phyloP scores from a whole-genome alignment of 2,329 filamentous ascomycete genomes.

The Ascochyta rabiei region DNA sequence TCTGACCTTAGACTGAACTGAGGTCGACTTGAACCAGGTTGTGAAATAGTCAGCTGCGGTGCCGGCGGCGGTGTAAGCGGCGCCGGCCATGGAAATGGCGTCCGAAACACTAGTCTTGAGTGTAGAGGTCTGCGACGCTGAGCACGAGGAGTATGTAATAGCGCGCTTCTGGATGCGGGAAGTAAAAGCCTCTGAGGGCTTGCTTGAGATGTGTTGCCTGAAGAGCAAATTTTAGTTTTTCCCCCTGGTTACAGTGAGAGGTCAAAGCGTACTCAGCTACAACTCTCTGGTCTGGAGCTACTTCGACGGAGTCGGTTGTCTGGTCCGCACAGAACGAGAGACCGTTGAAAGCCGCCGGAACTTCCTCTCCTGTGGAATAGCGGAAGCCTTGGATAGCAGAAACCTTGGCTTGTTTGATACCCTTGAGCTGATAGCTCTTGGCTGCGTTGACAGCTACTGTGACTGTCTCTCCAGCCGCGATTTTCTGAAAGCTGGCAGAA shows the following conservation, averaged over 20 bases:
- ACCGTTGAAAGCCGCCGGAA: conserved; percentile 7
- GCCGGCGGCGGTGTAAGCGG: conserved; percentile 18
- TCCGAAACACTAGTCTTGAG: conserved; percentile 18
- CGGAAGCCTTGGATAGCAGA: conserved; percentile 19
- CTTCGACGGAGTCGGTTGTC: conserved; percentile 10
- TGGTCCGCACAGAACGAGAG: conserved; percentile 11
- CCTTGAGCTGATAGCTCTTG: conserved; percentile 23
- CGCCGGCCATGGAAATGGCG: conserved; percentile 22
- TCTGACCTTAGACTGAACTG: conserved; percentile 18
- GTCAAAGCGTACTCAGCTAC: conserved; percentile 6
- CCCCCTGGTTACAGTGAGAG: not conserved
- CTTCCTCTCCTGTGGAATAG: conserved; percentile 15
- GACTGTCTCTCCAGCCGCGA: conserved; percentile 19
- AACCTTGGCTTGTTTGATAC: conserved; percentile 17
- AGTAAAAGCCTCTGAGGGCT: conserved; percentile 8
- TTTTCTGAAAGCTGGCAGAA: conserved; percentile 17
- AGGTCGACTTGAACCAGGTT: conserved; percentile 24
- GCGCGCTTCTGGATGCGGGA: conserved; percentile 23
- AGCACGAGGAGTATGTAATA: conserved; percentile 23
- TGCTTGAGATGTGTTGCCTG: conserved; percentile 21
- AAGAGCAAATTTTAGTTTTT: not conserved
- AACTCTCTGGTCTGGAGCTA: conserved; percentile 11
- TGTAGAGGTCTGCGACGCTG: conserved; percentile 15
- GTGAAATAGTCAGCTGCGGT: conserved; percentile 20
- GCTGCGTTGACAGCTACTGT: conserved; percentile 21